These are phyloP conservation scores for Tulasnella sp. DNA, from an alignment of 768 basidiomycete genomes.

Conservation along the genomic window DNA sequence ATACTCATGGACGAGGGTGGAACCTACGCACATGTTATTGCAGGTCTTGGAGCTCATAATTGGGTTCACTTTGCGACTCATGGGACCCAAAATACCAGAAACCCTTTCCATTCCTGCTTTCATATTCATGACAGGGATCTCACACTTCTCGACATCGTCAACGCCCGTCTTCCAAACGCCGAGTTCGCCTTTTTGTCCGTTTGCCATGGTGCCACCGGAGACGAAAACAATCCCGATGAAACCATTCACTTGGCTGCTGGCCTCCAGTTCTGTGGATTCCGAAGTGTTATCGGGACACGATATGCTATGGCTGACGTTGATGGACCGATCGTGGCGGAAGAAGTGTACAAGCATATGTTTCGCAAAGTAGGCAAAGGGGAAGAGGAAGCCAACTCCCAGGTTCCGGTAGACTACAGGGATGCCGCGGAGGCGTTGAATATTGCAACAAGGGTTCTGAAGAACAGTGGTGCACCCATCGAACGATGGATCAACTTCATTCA, in stretches of 20 bases:
- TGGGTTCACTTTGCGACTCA: neutral
- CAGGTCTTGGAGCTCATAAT: neutral
- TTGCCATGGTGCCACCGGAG: neutral
- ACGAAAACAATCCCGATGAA: neutral
- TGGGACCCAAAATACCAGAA: neutral
- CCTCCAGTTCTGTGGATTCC: conserved; percentile 1
- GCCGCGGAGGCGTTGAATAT: conserved; percentile 2
- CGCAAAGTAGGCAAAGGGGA: neutral
- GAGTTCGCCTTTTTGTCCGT: conserved; percentile 5
- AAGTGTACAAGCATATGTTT: conserved; percentile 1
- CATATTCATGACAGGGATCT: neutral
- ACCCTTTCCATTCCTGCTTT: neutral
- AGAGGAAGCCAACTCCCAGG: no score
- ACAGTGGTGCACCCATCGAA: neutral
- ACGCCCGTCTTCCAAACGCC: neutral
- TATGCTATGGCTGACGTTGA: neutral
- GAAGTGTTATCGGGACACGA: conserved; percentile 1
- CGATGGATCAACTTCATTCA: conserved; percentile 9
- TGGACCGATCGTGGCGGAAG: neutral
- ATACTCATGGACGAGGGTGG: no score
- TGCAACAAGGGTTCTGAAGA: neutral
- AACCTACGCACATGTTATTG: no score
- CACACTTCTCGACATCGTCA: neutral
- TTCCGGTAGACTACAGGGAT: conserved; percentile 7
- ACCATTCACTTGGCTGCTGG: conserved; percentile 2